phyloP scores from a whole-genome alignment of 768 basidiomycete genomes.

The Neoboletus magnificus region DNA sequence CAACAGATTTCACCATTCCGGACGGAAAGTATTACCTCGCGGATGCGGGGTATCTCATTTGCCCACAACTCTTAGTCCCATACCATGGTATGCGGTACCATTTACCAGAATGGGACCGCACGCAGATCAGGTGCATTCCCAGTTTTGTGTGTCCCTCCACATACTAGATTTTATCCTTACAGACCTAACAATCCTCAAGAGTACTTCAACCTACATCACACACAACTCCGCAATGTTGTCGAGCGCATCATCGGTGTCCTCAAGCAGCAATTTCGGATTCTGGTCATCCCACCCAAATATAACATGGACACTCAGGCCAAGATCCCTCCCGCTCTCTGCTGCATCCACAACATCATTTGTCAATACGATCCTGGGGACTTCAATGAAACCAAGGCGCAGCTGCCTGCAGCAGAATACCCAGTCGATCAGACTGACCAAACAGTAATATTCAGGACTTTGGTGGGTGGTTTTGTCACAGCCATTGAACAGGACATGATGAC shows the following conservation, averaged over 20 bases:
- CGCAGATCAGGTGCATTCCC: neutral
- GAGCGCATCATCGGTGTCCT: neutral
- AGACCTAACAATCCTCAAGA: neutral
- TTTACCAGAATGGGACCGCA: neutral
- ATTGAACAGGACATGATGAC: too few relatives aligned
- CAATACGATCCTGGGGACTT: too few relatives aligned
- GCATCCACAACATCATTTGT: too few relatives aligned
- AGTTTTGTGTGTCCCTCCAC: neutral
- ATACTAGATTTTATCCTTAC: neutral
- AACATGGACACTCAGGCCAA: too few relatives aligned
- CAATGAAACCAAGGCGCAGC: too few relatives aligned
- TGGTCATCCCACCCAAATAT: too few relatives aligned
- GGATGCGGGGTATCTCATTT: neutral
- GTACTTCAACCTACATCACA: neutral
- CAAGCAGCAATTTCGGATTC: neutral
- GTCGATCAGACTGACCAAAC: too few relatives aligned
- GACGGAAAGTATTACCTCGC: neutral
- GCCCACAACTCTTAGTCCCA: neutral
- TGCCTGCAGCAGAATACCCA: too few relatives aligned
- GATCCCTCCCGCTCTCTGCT: too few relatives aligned
- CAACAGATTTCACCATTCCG: neutral
- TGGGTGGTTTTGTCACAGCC: too few relatives aligned
- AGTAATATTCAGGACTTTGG: too few relatives aligned
- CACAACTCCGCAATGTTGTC: neutral
- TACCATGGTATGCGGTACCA: neutral